Percentiles rank a stretch among this genome's conserved stretches.
Conservation (phyloP, 768 basidiomycete species). For the Candolleomyces aberdarensis region DNA sequence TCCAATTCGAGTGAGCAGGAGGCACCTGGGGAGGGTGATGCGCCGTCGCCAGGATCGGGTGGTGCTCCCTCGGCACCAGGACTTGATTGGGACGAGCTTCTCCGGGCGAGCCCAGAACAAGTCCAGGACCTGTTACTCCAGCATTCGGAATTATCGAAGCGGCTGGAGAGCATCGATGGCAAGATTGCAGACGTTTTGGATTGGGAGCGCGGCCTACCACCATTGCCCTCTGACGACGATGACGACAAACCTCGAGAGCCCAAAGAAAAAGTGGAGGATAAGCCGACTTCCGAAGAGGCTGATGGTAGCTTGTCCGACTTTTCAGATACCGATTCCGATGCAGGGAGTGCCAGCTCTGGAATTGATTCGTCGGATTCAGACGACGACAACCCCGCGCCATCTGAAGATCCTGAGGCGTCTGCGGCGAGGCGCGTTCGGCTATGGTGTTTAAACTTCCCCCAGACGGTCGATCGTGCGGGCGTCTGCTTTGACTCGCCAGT, state of each 20-base stretch:
- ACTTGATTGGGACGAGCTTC: background rate
- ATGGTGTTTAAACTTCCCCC: background rate
- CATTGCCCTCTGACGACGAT: background rate
- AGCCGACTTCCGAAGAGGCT: too few relatives aligned
- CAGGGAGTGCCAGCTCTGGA: too few relatives aligned
- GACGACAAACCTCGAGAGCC: background rate
- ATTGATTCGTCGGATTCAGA: too few relatives aligned
- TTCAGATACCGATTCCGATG: too few relatives aligned
- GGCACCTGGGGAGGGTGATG: too few relatives aligned
- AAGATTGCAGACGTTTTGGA: too few relatives aligned
- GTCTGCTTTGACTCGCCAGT: constrained; percentile 11
- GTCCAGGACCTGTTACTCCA: background rate
- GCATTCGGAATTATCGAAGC: background rate
- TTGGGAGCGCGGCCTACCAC: too few relatives aligned
- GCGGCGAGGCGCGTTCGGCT: background rate
- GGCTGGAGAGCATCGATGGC: background rate
- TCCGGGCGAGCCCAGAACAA: background rate
- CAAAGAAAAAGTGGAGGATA: background rate
- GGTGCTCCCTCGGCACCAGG: background rate
- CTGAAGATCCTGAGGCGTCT: background rate
- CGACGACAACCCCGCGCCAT: too few relatives aligned
- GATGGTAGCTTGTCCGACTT: too few relatives aligned
- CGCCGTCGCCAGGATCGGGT: background rate
- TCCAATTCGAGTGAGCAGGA: background rate
- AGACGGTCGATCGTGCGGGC: constrained; percentile 5